Conservation (phyloP, 805 yeast genomes). For the Barnettozyma sp. region DNA sequence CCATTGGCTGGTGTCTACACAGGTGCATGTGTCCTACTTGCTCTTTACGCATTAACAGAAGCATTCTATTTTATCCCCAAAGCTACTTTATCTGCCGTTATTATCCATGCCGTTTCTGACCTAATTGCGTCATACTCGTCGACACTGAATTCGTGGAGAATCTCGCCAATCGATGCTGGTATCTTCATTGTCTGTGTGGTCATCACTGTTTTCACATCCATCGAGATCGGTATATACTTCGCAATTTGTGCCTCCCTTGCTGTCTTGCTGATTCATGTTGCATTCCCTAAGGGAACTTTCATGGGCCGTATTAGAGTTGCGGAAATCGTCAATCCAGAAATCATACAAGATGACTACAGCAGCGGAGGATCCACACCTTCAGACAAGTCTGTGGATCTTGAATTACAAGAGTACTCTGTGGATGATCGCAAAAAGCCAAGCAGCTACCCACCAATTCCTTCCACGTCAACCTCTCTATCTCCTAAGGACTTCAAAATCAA, state of each 20-base stretch:
- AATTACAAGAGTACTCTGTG: slow-evolving; percentile 12
- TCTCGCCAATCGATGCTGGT: slow-evolving; percentile 43
- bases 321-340: slow-evolving; percentile 59
- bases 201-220: slow-evolving; percentile 33
- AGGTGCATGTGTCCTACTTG: slow-evolving; percentile 81
- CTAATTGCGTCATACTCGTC: slow-evolving; percentile 64
- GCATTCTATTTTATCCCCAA: slow-evolving; percentile 88
- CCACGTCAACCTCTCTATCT: slow-evolving; percentile 2
- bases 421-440: neutral
- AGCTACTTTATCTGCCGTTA: slow-evolving; percentile 80
- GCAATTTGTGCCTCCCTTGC: slow-evolving; percentile 83
- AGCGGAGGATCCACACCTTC: slow-evolving; percentile 5
- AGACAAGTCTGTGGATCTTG: slow-evolving; percentile 7
- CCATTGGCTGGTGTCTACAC: slow-evolving; percentile 90
- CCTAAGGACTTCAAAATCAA: slow-evolving; percentile 22
- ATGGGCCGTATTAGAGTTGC: slow-evolving; percentile 71
- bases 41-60: slow-evolving; percentile 74
- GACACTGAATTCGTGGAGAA: slow-evolving; percentile 62
- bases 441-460: neutral
- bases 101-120: slow-evolving; percentile 90
- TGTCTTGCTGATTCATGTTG: slow-evolving; percentile 60
- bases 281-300: slow-evolving; percentile 77
- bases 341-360: slow-evolving; percentile 25
- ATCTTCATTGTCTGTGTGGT: slow-evolving; percentile 23
- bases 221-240: slow-evolving; percentile 88